Conservation (phyloP, 805 yeast species). For the Starmerella vaccinii region DNA sequence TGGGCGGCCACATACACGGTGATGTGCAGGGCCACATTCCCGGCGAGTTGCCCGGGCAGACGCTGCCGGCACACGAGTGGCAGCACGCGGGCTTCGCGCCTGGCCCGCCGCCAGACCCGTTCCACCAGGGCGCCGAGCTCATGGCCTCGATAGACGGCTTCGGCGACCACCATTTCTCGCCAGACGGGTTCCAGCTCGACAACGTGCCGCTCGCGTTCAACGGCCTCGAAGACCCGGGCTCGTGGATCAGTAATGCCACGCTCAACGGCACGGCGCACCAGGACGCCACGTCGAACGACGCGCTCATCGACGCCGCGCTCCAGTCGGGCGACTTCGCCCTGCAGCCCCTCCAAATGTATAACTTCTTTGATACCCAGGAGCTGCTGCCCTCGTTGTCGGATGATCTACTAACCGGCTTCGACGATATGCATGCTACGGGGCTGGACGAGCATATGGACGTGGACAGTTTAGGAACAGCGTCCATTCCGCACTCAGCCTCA, state of each 20-base stretch:
- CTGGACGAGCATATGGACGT: not conserved
- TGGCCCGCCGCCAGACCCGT: not conserved
- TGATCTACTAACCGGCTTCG: not conserved
- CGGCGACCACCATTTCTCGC: not conserved
- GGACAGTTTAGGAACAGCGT: not conserved
- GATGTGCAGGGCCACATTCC: no score
- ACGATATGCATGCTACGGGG: not conserved
- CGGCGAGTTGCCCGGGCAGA: no score
- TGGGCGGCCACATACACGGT: no score
- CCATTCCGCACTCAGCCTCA: not conserved
- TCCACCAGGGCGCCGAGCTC: not conserved
- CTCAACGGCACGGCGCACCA: not conserved
- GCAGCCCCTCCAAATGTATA: conserved; percentile 20
- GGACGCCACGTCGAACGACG: conserved; percentile 1
- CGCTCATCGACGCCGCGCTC: not conserved
- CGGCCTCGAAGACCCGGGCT: conserved; percentile 21
- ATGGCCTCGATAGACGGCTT: not conserved
- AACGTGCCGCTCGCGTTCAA: conserved; percentile 22
- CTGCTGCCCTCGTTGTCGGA: not conserved
- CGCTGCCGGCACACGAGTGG: no score
- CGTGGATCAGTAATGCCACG: conserved; percentile 3
- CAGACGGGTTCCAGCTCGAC: conserved; percentile 14
- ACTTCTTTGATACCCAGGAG: conserved; percentile 14
- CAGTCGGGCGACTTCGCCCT: conserved; percentile 10
- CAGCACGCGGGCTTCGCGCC: no score